Base-by-base conservation (phyloP, 2,329 filamentous ascomycete species). In the Fusarium nisikadoi region DNA sequence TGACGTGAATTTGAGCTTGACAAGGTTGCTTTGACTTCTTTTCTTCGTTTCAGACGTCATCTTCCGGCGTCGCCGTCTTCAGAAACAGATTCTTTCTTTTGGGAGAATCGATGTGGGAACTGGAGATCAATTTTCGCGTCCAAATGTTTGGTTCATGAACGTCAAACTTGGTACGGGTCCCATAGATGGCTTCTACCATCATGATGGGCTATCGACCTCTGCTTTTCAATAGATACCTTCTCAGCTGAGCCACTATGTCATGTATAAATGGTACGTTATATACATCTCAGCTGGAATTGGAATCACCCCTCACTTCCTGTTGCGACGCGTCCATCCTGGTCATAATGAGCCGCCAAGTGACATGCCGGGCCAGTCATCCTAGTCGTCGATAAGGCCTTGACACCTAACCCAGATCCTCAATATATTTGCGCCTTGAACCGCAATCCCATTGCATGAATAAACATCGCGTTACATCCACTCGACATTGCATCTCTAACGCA, bases 1-100 rank as follows among this genome's bases (percentile, higher is more conserved):
- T 74, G 74, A 75, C 73, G 73, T 76, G 72, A 72, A 76, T 73
- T 70, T 77, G 74, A 77, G 74, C 70, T 76, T 69, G 66, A 65
- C 73, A 72, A 73, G 69, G 73, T 71, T 66, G 52, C 62, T 56
- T 55, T 53, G 66, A 58, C 52, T 41, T 67, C 46, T 47, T 36
- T 55, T 57, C 63, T 69, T 67, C 61, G 71, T 76, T 76, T 75
- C 70, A 77, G 70, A 77, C 75, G 75, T 77, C 75, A 77, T 77
- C 46, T 68, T 61, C 59, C 72, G 74, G 75, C 61, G 57, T 73
- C 65, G 71, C 70, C 75, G 71, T 69, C 63, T 63, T 41, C 42
- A 56, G 57, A 63, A 71, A 72, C 70, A 56, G 57, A 50, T 42
- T 42, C 33, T 23, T 57, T 42, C 33, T 31, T 35, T 42, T n/a